A percentile compares a stretch with the other conserved stretches of the same genome.
Conservation (phyloP, 306 rosid species). For the Mucuna pruriens region DNA sequence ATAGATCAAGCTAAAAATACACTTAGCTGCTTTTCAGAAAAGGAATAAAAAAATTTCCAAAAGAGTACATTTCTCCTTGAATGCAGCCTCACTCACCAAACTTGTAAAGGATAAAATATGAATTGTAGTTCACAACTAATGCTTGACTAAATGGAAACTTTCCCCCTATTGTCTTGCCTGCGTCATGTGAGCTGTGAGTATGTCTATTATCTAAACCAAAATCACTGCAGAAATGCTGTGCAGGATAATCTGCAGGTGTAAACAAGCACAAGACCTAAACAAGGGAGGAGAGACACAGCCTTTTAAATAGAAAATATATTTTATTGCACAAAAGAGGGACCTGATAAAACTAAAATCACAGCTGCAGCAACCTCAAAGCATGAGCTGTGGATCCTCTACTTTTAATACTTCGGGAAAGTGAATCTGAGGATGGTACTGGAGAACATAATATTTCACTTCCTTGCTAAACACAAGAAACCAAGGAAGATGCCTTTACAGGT, state of each 20-base stretch:
- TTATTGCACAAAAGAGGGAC: neutral
- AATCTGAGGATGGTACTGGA: neutral
- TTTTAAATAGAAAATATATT: neutral
- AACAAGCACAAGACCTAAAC: neutral
- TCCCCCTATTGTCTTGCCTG: conserved; percentile 15
- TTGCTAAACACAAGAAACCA: neutral
- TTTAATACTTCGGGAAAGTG: neutral
- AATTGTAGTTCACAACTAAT: neutral
- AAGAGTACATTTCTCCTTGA: conserved; percentile 12
- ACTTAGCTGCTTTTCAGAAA: conserved; percentile 32
- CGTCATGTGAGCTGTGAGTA: neutral
- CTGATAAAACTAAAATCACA: neutral
- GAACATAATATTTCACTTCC: neutral
- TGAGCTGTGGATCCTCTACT: neutral
- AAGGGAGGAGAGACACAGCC: neutral
- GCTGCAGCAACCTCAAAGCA: neutral
- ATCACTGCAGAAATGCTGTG: neutral
- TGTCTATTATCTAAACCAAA: conserved; percentile 12
- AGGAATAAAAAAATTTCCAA: conserved; percentile 24
- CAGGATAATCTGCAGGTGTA: neutral
- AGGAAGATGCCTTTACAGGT: neutral
- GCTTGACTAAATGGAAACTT: neutral
- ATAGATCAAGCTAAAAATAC: conserved; percentile 32
- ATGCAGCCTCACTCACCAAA: conserved; percentile 23
- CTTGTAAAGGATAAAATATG: neutral